phyloP scores from a whole-genome alignment of 192 early-diverging fungal genomes.

The Podila clonocystis region DNA sequence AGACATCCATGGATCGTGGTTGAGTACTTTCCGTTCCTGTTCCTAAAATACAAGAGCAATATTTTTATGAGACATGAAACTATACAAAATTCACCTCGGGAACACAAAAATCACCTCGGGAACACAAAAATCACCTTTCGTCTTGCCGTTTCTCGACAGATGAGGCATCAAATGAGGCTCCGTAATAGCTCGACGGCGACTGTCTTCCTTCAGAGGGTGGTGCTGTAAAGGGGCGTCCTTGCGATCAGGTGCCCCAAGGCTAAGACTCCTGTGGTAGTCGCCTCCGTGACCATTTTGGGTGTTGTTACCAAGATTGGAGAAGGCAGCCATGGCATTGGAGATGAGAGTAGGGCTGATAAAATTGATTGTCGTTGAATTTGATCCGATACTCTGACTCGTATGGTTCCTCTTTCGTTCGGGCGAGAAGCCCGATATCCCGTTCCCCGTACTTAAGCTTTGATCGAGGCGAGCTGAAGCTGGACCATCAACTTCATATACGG shows the following conservation, averaged over 20 bases:
- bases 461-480: conserved; percentile 5
- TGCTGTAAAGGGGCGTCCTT: conserved; percentile 12
- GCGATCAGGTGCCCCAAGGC: background rate
- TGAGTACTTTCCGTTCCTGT: background rate
- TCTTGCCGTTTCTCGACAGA: background rate
- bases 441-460: background rate
- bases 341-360: conserved; percentile 34
- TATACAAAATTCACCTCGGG: background rate
- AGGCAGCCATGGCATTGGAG: conserved; percentile 24
- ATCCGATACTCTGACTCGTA: conserved; percentile 9
- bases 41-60: background rate
- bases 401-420: conserved; percentile 34
- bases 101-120: background rate
- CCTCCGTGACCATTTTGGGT: background rate
- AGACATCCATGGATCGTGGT: conserved; percentile 15
- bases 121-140: conserved; percentile 14
- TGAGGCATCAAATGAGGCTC: conserved; percentile 20
- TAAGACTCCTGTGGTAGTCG: conserved; percentile 6
- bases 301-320: conserved; percentile 13
- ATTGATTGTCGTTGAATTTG: conserved; percentile 7
- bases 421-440: background rate
- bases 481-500: background rate
- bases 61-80: background rate
- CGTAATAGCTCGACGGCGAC: conserved; percentile 34
- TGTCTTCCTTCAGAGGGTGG: conserved; percentile 26